Evolutionary conservation across 768 basidiomycete genomes (phyloP).

Genomic region (Leccinum uliginosum): DNA sequence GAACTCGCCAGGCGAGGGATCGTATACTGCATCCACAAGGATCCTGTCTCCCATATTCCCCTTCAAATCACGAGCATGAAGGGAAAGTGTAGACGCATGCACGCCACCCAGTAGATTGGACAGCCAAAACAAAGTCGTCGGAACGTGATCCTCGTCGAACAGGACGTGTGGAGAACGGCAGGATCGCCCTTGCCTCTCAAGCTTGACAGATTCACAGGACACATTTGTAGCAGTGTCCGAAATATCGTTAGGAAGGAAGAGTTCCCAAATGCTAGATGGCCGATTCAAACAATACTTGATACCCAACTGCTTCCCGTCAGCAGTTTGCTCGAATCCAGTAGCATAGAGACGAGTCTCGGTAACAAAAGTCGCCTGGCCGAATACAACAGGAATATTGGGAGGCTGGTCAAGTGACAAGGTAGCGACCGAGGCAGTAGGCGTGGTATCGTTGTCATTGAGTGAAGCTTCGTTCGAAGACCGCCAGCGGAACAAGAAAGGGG

Average conservation of each 20-base stretch:
- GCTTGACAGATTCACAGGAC: constrained; percentile 24
- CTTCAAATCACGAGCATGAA: constrained; percentile 43
- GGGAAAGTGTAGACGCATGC: constrained; percentile 48
- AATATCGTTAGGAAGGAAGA: constrained; percentile 22
- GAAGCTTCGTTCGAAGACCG: constrained; percentile 9
- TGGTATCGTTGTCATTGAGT: background rate
- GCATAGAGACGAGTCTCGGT: constrained; percentile 44
- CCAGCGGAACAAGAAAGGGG: constrained; percentile 54
- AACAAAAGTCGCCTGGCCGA: constrained; percentile 56
- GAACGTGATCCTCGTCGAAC: constrained; percentile 15
- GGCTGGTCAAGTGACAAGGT: constrained; percentile 13
- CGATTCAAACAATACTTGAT: constrained; percentile 59
- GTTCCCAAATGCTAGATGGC: constrained; percentile 48
- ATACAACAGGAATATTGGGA: constrained; percentile 28
- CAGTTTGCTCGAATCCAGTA: constrained; percentile 57
- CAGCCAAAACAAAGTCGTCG: constrained; percentile 45
- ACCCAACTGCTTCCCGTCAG: constrained; percentile 57
- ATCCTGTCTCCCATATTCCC: constrained; percentile 9
- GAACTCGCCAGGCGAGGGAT: constrained; percentile 40
- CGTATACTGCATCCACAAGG: constrained; percentile 41
- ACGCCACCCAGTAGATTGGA: constrained; percentile 53
- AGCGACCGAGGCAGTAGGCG: constrained; percentile 7
- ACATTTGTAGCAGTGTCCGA: constrained; percentile 7
- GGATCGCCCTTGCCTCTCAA: constrained; percentile 42
- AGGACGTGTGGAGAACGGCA: constrained; percentile 56